These are phyloP conservation scores for Eutrema yunnanense DNA, from an alignment of 345 rosid species.

Conservation along the genomic window DNA sequence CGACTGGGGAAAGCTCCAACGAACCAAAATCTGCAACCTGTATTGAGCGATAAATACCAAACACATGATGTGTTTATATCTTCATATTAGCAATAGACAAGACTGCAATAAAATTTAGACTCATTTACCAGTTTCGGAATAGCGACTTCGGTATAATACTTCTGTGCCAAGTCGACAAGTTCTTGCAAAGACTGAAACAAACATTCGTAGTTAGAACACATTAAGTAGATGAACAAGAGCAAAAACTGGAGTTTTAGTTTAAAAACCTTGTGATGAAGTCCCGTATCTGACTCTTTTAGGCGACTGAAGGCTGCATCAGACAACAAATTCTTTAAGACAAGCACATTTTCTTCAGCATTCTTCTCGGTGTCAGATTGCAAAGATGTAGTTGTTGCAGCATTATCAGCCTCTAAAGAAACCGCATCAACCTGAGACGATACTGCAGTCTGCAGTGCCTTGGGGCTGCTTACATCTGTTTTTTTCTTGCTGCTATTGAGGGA, in stretches of 20 bases:
- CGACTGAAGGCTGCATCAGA: constrained; percentile 77
- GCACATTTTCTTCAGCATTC: constrained; percentile 45
- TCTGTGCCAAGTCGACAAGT: constrained; percentile 71
- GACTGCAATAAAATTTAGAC: constrained; percentile 1
- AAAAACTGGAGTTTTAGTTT: constrained; percentile 1
- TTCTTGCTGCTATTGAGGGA: constrained; percentile 76
- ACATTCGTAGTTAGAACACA: constrained; percentile 24
- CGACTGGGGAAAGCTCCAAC: constrained; percentile 95
- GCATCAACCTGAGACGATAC: constrained; percentile 34
- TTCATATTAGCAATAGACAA: constrained; percentile 4
- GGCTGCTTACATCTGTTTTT: constrained; percentile 45
- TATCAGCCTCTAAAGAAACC: constrained; percentile 37
- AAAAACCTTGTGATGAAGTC: constrained; percentile 83
- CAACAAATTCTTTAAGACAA: constrained; percentile 49
- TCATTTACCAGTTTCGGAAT: constrained; percentile 87
- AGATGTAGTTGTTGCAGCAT: constrained; percentile 33
- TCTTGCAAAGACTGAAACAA: constrained; percentile 70
- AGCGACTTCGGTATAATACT: constrained; percentile 83
- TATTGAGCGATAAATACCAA: constrained; percentile 17
- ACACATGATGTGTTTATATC: constrained; percentile 11
- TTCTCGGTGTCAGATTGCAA: constrained; percentile 49
- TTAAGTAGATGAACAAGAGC: constrained; percentile 4
- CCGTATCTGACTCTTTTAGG: constrained; percentile 80
- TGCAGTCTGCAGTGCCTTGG: constrained; percentile 36
- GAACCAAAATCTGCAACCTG: constrained; percentile 99